Conservation (phyloP, 2,329 filamentous ascomycete species). For the Microcera coccophila region DNA sequence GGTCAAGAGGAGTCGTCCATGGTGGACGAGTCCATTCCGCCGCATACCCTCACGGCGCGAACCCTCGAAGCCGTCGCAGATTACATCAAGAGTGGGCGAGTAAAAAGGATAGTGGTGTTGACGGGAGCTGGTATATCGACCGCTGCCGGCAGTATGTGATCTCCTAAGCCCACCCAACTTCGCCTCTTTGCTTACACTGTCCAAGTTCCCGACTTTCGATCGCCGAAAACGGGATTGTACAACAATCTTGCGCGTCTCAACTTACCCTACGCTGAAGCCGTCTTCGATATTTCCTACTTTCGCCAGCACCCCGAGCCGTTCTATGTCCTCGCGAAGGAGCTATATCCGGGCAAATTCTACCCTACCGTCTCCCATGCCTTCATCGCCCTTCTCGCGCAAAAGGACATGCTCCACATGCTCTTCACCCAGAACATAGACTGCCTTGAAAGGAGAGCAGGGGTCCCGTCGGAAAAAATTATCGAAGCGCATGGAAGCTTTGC, state of each 20-base stretch:
- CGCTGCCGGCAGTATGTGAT: slow-evolving; percentile 56
- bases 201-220: slow-evolving; percentile 86
- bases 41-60: slow-evolving; percentile 63
- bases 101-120: slow-evolving; percentile 75
- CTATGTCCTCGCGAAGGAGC: slow-evolving; percentile 84
- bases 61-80: slow-evolving; percentile 73
- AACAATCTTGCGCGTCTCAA: slow-evolving; percentile 83
- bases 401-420: slow-evolving; percentile 73
- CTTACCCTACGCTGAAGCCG: slow-evolving; percentile 83
- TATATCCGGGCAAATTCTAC: slow-evolving; percentile 84
- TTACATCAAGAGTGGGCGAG: slow-evolving; percentile 67
- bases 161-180: neutral
- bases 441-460: slow-evolving; percentile 80
- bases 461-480: slow-evolving; percentile 75
- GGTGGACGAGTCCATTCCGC: slow-evolving; percentile 55
- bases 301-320: slow-evolving; percentile 79
- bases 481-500: slow-evolving; percentile 97
- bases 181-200: too few relatives aligned
- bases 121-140: slow-evolving; percentile 88
- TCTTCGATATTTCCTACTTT: slow-evolving; percentile 93
- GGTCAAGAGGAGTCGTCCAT: slow-evolving; percentile 77
- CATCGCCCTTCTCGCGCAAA: slow-evolving; percentile 74
- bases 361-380: slow-evolving; percentile 91
- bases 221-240: slow-evolving; percentile 89
- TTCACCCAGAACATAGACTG: slow-evolving; percentile 99